These are phyloP conservation scores for Torulaspora franciscae DNA, from an alignment of 805 yeast genomes.

Conservation along the genomic window DNA sequence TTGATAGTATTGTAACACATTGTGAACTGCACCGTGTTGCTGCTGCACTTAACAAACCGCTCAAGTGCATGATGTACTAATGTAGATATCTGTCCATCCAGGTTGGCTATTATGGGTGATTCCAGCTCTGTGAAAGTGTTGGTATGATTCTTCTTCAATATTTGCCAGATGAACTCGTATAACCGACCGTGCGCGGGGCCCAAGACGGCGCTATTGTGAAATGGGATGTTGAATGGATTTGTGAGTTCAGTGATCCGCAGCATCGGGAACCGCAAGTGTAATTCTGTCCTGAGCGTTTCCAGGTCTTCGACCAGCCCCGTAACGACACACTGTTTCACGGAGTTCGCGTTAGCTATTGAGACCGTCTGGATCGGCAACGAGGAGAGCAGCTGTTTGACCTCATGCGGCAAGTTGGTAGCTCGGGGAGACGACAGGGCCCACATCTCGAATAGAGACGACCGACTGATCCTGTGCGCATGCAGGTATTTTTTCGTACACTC, in stretches of 20 bases:
- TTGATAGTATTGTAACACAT: slow-evolving; percentile 32
- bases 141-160: slow-evolving; percentile 27
- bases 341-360: slow-evolving; percentile 33
- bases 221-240: slow-evolving; percentile 34
- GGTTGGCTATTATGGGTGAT: slow-evolving; percentile 31
- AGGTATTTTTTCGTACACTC: slow-evolving; percentile 28
- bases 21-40: slow-evolving; percentile 34
- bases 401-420: slow-evolving; percentile 25
- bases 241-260: slow-evolving; percentile 29
- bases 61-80: slow-evolving; percentile 32
- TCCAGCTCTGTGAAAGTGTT: slow-evolving; percentile 25
- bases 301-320: slow-evolving; percentile 31
- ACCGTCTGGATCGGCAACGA: slow-evolving; percentile 21
- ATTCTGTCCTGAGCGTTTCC: slow-evolving; percentile 24
- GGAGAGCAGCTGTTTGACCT: slow-evolving; percentile 19
- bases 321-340: slow-evolving; percentile 33
- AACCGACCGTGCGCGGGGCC: slow-evolving; percentile 33
- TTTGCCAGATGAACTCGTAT: slow-evolving; percentile 34
- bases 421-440: slow-evolving; percentile 34
- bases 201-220: slow-evolving; percentile 33
- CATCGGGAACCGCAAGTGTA: slow-evolving; percentile 22
- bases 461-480: slow-evolving; percentile 24
- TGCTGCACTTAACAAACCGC: slow-evolving; percentile 32
- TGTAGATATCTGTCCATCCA: slow-evolving; percentile 29
- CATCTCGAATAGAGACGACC: slow-evolving; percentile 28